Evolutionary conservation across 371 early-diverging fungal species (phyloP).

Genomic region (Mucor indicus): DNA sequence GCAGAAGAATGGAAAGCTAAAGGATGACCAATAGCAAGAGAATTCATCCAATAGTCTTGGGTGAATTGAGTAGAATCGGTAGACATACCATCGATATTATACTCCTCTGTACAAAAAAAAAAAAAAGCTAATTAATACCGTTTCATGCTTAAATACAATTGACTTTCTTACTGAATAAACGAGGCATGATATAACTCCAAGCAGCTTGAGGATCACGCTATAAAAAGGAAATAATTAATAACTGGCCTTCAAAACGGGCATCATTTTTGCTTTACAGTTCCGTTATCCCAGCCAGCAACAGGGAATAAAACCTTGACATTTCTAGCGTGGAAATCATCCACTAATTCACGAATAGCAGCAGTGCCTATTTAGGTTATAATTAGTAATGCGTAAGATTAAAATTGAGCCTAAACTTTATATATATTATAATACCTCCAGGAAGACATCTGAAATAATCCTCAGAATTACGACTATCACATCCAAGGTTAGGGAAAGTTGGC

Average conservation of each 20-base stretch:
- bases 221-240: neutral
- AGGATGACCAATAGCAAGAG: slow-evolving; percentile 28
- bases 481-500: slow-evolving; percentile 22
- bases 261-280: slow-evolving; percentile 16
- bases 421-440: slow-evolving; percentile 17
- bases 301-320: slow-evolving; percentile 23
- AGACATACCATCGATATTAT: slow-evolving; percentile 23
- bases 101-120: slow-evolving; percentile 15
- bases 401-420: neutral
- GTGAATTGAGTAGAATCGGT: slow-evolving; percentile 18
- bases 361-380: slow-evolving; percentile 9
- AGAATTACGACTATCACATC: slow-evolving; percentile 31
- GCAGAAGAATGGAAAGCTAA: slow-evolving; percentile 17
- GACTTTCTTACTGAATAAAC: slow-evolving; percentile 21
- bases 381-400: neutral
- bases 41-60: slow-evolving; percentile 26
- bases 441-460: slow-evolving; percentile 27
- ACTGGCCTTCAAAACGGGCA: no score
- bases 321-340: slow-evolving; percentile 17
- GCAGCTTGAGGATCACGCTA: slow-evolving; percentile 27
- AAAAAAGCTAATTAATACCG: neutral
- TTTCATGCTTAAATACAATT: neutral
- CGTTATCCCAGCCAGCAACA: slow-evolving; percentile 20
- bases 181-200: slow-evolving; percentile 28
- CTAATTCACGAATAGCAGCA: slow-evolving; percentile 16